Conservation (phyloP, 306 rosid species). For the Pachyrhizus erosus region DNA sequence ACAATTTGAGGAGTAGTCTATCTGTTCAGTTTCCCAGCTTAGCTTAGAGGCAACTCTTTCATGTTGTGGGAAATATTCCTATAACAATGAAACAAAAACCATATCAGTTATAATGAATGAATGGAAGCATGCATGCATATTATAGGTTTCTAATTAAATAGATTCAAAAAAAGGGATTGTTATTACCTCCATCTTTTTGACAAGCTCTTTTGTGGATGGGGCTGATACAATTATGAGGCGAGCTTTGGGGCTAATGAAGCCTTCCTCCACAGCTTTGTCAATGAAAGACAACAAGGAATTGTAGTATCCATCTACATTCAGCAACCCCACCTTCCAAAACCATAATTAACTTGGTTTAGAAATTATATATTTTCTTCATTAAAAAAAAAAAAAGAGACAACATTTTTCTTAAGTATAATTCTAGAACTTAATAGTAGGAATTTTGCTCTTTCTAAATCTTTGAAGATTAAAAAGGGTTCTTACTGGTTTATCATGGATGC, state of each 20-base stretch:
- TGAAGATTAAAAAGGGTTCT: conserved; percentile 8
- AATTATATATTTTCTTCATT: not conserved
- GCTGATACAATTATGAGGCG: conserved; percentile 94
- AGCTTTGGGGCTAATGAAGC: conserved; percentile 85
- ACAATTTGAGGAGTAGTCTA: conserved; percentile 55
- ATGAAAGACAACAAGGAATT: conserved; percentile 85
- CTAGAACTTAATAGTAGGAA: not conserved
- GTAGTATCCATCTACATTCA: conserved; percentile 97
- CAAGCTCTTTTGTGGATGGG: conserved; percentile 86
- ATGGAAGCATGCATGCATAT: not conserved
- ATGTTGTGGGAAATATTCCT: conserved; percentile 90
- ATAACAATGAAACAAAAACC: not conserved
- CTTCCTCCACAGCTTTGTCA: conserved; percentile 97
- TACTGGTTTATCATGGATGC: conserved; percentile 98
- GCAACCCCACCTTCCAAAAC: conserved; percentile 81
- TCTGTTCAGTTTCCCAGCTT: conserved; percentile 87
- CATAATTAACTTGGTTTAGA: not conserved
- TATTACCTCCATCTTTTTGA: conserved; percentile 87
- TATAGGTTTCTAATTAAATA: not conserved
- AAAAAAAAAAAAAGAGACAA: not conserved
- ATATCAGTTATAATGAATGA: not conserved
- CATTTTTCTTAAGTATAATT: not conserved
- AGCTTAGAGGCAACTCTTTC: conserved; percentile 92
- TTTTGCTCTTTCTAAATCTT: not conserved
- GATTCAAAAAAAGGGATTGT: not conserved